These are phyloP conservation scores for Serendipita sp. DNA, from an alignment of 768 basidiomycete species.

Conservation along the genomic window DNA sequence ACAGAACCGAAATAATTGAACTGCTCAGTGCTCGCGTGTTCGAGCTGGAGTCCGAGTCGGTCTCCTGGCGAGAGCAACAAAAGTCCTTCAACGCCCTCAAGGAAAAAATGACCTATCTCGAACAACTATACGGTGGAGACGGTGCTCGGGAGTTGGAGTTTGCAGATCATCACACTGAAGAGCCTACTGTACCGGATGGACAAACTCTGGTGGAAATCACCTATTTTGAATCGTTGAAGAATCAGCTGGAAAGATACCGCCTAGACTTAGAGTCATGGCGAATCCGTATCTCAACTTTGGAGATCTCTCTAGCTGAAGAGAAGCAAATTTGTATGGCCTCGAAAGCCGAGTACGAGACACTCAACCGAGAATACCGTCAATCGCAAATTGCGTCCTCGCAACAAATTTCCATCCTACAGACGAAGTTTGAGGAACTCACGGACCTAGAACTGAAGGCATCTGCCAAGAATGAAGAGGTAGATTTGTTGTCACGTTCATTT, in stretches of 20 bases:
- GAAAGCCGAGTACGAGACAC: background rate
- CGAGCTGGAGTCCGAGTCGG: background rate
- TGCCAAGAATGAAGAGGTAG: background rate
- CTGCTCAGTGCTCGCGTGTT: background rate
- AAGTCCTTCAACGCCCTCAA: background rate
- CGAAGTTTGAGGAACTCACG: background rate
- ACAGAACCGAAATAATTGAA: slow-evolving; percentile 1
- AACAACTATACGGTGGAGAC: background rate
- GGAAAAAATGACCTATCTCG: background rate
- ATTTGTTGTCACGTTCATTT: background rate
- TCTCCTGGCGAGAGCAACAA: background rate
- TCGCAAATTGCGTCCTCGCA: background rate
- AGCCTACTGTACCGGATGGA: background rate
- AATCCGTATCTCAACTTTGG: background rate
- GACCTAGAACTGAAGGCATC: background rate
- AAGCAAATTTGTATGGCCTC: background rate
- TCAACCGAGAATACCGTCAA: background rate
- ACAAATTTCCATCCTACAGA: background rate
- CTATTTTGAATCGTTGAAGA: background rate
- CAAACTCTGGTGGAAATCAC: background rate
- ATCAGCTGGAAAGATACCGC: background rate
- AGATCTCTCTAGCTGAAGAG: background rate
- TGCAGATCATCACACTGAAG: background rate
- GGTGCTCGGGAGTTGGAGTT: background rate
- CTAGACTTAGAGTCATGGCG: background rate